Base-by-base conservation (phyloP, 805 yeast species). In the Candida chauliodis region DNA sequence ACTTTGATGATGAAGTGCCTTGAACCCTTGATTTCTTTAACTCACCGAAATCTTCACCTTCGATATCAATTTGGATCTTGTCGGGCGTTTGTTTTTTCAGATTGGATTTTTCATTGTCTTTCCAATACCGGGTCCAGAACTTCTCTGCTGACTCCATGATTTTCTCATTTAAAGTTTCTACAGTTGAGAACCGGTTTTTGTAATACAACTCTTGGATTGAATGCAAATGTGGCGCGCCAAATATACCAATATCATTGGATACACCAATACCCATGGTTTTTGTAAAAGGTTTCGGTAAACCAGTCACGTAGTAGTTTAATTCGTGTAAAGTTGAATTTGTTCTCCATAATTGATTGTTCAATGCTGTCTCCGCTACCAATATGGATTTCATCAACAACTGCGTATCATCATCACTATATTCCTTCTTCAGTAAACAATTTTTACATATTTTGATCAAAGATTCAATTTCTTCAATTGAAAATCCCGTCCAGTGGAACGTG, bases 401-500 rank as follows among this genome's bases (percentile, higher is more conserved):
- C 1, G 52, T 40, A 52, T 82, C 88, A 1, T 44, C 42, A 0
- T 36, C 40, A 3, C 55, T 45, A 46, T 73, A 75, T 24, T 53
- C 50, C 22, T 49, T 48, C 41, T 69, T 70, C 13, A 69, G 63
- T 24, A 78, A 42, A 5, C 78, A 70, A 16, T 58, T 55, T 11
- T 64, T 58, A 35, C 82, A 72, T 20, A 81, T 71, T 16, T 61
- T 58, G 2, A 75, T 52, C 55, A 82, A 62, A 16, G 71, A 63
- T 34, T 75, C 75, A 20, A 82, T 63, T 56, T 82, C 88, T 29
- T 65, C 67, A 18, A 69, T 66, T 9, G 81, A 67, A 51, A 82
- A 82, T 0, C 88, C 89, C 1, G 86, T 78, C 90, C 90, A 82
- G 49, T 78, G 79, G 52, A 82, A 81, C 0, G 89, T 79, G 1